Percentiles rank a stretch among this genome's conserved stretches.
phyloP scores from a whole-genome alignment of 202 grass and related monocot genomes.

The Sporobolus alterniflorus region DNA sequence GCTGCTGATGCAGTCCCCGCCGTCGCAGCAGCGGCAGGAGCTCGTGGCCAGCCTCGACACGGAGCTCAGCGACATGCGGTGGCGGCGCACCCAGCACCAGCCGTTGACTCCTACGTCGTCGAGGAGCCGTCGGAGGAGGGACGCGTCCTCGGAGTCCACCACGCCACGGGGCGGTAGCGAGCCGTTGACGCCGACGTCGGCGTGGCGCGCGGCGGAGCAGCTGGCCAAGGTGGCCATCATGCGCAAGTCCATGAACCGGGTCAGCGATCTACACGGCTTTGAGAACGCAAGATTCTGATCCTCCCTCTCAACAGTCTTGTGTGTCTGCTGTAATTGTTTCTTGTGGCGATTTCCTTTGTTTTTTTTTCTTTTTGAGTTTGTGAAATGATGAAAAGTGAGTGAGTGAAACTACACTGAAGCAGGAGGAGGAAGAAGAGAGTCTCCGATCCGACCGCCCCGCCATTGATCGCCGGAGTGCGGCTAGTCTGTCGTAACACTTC shows the following conservation, averaged over 20 bases:
- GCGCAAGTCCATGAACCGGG: conserved; percentile 91
- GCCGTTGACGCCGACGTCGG: conserved; percentile 82
- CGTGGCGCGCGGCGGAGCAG: conserved; percentile 96
- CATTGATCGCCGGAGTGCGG: neutral
- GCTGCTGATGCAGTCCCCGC: conserved; percentile 59
- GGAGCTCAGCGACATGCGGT: conserved; percentile 70
- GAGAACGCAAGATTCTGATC: conserved; percentile 93
- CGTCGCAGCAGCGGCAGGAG: conserved; percentile 54
- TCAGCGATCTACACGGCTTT: conserved; percentile 94
- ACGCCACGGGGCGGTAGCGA: conserved; percentile 35
- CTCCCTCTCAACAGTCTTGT: too few relatives aligned
- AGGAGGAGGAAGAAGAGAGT: conserved; percentile 12
- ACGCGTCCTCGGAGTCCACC: neutral
- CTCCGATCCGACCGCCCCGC: conserved; percentile 21
- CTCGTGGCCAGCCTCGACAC: conserved; percentile 63
- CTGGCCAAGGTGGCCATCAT: conserved; percentile 96
- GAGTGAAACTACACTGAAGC: neutral
- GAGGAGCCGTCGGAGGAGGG: conserved; percentile 34
- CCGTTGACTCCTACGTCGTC: conserved; percentile 21
- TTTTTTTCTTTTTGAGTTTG: neutral
- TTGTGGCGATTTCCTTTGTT: neutral
- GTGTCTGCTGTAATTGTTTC: neutral
- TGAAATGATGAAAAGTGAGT: neutral
- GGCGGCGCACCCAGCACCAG: conserved; percentile 37
- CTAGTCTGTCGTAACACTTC: neutral